Evolutionary conservation across 1,139 yeast genomes (phyloP).

Genomic region (Kazachstania sp.): DNA sequence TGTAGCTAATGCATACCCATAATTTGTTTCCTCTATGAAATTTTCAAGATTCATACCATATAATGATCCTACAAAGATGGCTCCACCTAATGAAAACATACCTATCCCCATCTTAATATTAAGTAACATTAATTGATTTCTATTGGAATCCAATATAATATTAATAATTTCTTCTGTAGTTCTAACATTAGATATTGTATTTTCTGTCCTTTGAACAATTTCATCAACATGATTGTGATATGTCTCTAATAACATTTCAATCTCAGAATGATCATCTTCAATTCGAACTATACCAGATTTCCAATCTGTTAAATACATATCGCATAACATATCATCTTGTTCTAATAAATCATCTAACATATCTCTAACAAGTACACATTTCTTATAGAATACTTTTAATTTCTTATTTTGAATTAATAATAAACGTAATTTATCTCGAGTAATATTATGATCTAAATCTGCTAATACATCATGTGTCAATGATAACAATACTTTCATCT

Average conservation of each 20-base stretch:
- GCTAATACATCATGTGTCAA: slow-evolving; percentile 70
- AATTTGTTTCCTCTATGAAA: slow-evolving; percentile 58
- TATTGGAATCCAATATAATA: slow-evolving; percentile 66
- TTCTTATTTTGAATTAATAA: slow-evolving; percentile 74
- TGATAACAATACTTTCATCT: slow-evolving; percentile 64
- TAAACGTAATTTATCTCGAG: slow-evolving; percentile 71
- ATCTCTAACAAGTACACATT: slow-evolving; percentile 72
- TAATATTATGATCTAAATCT: slow-evolving; percentile 80
- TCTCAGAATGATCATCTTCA: slow-evolving; percentile 49
- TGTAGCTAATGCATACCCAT: slow-evolving; percentile 44
- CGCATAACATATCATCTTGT: slow-evolving; percentile 68
- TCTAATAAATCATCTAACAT: slow-evolving; percentile 83
- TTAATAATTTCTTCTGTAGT: slow-evolving; percentile 78
- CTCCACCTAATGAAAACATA: slow-evolving; percentile 48
- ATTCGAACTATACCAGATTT: slow-evolving; percentile 16
- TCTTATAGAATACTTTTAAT: slow-evolving; percentile 72
- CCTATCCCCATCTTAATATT: slow-evolving; percentile 63
- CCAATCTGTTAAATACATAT: slow-evolving; percentile 53
- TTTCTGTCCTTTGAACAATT: slow-evolving; percentile 70
- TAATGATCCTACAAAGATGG: slow-evolving; percentile 63
- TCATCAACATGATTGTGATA: slow-evolving; percentile 74
- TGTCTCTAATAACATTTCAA: slow-evolving; percentile 66
- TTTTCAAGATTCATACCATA: slow-evolving; percentile 79
- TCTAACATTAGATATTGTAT: slow-evolving; percentile 57
- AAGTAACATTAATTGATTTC: slow-evolving; percentile 68